These are phyloP conservation scores for Trypanosoma theileri DNA, from an alignment of 208 protist genomes.

Conservation along the genomic window DNA sequence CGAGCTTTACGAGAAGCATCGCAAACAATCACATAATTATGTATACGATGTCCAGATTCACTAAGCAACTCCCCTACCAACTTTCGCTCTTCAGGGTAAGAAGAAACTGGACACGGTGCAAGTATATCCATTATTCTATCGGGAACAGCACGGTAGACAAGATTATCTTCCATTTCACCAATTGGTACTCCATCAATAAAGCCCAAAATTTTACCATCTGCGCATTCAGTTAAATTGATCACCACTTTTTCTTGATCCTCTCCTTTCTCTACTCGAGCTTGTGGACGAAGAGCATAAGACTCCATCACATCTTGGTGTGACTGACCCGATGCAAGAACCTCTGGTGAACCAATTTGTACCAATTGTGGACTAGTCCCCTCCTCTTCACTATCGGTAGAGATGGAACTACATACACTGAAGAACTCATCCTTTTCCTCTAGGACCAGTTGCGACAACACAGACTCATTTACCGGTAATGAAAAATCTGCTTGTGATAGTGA, in stretches of 20 bases:
- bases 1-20: conserved; percentile 45
- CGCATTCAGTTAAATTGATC: conserved; percentile 11
- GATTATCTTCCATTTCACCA: conserved; percentile 13
- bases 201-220: conserved; percentile 11
- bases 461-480: not conserved
- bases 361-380: not conserved
- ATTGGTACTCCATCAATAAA: conserved; percentile 7
- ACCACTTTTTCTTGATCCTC: not conserved
- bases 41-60: conserved; percentile 61
- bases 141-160: conserved; percentile 6
- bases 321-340: not conserved
- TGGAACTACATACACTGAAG: conserved; percentile 16
- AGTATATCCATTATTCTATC: not conserved
- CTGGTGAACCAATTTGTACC: conserved; percentile 20
- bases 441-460: not conserved
- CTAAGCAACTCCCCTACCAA: conserved; percentile 51
- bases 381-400: not conserved
- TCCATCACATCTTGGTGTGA: not conserved
- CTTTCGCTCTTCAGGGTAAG: not conserved
- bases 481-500: not conserved
- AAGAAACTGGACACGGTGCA: not conserved
- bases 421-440: not conserved
- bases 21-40: conserved; percentile 58
- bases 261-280: not conserved
- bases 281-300: not conserved